These are phyloP conservation scores for Biscogniauxia mediterranea DNA, from an alignment of 2,329 filamentous ascomycete species.

Conservation along the genomic window DNA sequence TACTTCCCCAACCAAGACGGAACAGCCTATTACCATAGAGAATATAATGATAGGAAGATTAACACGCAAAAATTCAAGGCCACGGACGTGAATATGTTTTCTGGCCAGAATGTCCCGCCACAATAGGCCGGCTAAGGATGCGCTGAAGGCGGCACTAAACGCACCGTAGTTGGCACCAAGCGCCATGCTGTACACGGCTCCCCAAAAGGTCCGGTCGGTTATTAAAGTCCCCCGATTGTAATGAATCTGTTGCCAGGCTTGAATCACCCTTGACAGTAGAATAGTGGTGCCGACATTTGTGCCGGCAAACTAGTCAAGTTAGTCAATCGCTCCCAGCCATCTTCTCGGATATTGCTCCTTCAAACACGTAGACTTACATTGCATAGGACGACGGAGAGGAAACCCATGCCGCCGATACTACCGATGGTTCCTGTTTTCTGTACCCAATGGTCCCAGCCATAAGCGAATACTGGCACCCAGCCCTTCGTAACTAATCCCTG, in stretches of 20 bases:
- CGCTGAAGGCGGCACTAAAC: slow-evolving; percentile 70
- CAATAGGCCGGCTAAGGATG: slow-evolving; percentile 67
- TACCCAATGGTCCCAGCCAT: slow-evolving; percentile 74
- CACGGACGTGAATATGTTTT: slow-evolving; percentile 65
- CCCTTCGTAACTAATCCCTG: slow-evolving; percentile 71
- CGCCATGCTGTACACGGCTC: slow-evolving; percentile 71
- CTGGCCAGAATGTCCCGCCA: slow-evolving; percentile 69
- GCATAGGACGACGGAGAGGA: slow-evolving; percentile 67
- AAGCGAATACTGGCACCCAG: slow-evolving; percentile 70
- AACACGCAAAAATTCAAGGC: slow-evolving; percentile 64
- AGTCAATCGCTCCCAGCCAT: slow-evolving; percentile 2
- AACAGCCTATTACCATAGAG: slow-evolving; percentile 57
- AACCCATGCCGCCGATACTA: slow-evolving; percentile 69
- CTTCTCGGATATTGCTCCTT: not conserved
- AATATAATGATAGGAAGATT: slow-evolving; percentile 71
- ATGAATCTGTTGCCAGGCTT: slow-evolving; percentile 65
- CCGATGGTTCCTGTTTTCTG: slow-evolving; percentile 66
- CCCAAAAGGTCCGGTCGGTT: slow-evolving; percentile 67
- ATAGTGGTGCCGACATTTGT: slow-evolving; percentile 78
- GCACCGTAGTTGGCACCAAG: slow-evolving; percentile 74
- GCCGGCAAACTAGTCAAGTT: slow-evolving; percentile 60
- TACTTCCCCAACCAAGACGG: slow-evolving; percentile 53
- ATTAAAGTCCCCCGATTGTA: slow-evolving; percentile 45
- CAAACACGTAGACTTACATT: slow-evolving; percentile 54
- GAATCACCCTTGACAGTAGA: slow-evolving; percentile 67